Evolutionary conservation across 805 yeast genomes (phyloP).

Genomic region (Brettanomyces bruxellensis): DNA sequence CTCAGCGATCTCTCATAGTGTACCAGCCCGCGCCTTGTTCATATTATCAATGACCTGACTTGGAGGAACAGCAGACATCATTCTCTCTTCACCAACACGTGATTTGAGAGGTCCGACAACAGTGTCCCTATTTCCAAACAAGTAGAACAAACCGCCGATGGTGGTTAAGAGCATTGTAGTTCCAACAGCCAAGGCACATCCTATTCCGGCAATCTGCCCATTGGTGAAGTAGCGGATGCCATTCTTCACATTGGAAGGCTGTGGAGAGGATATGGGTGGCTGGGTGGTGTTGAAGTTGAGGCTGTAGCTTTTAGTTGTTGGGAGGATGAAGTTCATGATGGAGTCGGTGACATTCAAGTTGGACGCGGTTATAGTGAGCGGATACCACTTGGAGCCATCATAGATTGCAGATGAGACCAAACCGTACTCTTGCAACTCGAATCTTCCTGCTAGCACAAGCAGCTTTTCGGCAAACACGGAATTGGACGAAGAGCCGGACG

Average conservation of each 20-base stretch:
- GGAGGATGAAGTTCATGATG: slow-evolving; percentile 21
- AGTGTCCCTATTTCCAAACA: slow-evolving; percentile 29
- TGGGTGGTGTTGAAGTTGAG: slow-evolving; percentile 5
- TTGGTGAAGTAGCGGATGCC: slow-evolving; percentile 25
- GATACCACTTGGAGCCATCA: slow-evolving; percentile 62
- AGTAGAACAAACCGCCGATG: slow-evolving; percentile 29
- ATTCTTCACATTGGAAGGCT: slow-evolving; percentile 2
- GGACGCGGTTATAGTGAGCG: slow-evolving; percentile 41
- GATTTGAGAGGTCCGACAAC: slow-evolving; percentile 38
- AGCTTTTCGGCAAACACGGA: slow-evolving; percentile 33
- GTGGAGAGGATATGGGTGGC: slow-evolving; percentile 4
- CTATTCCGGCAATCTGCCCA: slow-evolving; percentile 63
- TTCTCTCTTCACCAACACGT: slow-evolving; percentile 52
- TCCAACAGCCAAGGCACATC: slow-evolving; percentile 59
- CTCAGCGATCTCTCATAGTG: not conserved
- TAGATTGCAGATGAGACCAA: slow-evolving; percentile 50
- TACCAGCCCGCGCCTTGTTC: slow-evolving; percentile 10
- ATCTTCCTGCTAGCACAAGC: slow-evolving; percentile 49
- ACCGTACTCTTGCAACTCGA: slow-evolving; percentile 44
- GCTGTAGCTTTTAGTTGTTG: not conserved
- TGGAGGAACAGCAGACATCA: slow-evolving; percentile 57
- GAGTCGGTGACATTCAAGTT: slow-evolving; percentile 18
- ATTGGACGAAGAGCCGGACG: slow-evolving; percentile 21
- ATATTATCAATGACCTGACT: slow-evolving; percentile 31
- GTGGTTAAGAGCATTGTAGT: slow-evolving; percentile 31